These are phyloP conservation scores for Iberis amara DNA, from an alignment of 441 rosid genomes.

Conservation along the genomic window DNA sequence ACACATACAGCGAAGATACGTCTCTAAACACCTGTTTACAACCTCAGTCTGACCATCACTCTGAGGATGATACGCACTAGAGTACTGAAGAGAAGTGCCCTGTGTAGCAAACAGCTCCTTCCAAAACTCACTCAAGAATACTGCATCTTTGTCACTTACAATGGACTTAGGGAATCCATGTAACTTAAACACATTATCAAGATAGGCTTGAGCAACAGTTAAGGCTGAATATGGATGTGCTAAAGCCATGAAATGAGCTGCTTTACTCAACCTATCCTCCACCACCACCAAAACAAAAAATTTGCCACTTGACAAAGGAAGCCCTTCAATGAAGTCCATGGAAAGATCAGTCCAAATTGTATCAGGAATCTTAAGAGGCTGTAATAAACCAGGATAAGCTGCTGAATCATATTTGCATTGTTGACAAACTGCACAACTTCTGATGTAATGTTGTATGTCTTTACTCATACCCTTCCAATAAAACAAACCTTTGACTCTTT, in stretches of 20 bases:
- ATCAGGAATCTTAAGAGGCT: background rate
- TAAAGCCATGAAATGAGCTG: too few relatives aligned
- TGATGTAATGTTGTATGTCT: background rate
- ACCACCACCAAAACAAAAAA: too few relatives aligned
- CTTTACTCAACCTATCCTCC: too few relatives aligned
- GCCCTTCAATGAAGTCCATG: too few relatives aligned
- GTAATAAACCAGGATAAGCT: background rate
- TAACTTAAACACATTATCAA: background rate
- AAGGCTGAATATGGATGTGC: background rate
- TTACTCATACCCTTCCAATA: background rate
- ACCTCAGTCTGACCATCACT: background rate
- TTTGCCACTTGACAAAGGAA: too few relatives aligned
- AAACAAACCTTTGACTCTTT: background rate
- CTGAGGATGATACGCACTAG: background rate
- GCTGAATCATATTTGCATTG: background rate
- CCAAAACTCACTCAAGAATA: background rate
- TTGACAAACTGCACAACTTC: background rate
- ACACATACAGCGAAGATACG: background rate
- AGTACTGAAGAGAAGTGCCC: rapidly evolving
- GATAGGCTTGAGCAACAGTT: background rate
- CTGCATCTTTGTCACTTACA: background rate
- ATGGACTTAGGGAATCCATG: background rate
- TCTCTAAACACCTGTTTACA: background rate
- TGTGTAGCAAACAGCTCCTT: rapidly evolving
- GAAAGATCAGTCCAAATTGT: too few relatives aligned